These are phyloP conservation scores for Trichoderma asperelloides DNA, from an alignment of 495 filamentous ascomycete species.

Conservation along the genomic window DNA sequence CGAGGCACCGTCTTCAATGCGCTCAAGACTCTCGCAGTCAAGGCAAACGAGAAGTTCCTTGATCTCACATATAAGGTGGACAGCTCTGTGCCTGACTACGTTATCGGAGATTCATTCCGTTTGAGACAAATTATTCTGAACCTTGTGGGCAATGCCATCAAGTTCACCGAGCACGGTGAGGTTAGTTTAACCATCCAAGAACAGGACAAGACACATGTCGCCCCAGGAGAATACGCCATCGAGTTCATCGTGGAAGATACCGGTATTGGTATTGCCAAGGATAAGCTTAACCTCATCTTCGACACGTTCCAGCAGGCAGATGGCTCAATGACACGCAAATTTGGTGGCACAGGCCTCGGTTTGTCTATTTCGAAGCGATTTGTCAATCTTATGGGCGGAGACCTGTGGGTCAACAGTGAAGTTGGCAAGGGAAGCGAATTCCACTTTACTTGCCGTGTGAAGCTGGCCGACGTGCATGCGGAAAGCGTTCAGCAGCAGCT, in stretches of 20 bases:
- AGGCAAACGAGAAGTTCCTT: constrained; percentile 94
- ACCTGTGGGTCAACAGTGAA: constrained; percentile 92
- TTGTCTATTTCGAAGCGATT: constrained; percentile 93
- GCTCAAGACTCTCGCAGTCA: constrained; percentile 89
- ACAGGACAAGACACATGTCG: constrained; percentile 47
- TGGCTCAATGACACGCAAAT: constrained; percentile 92
- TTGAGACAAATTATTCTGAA: constrained; percentile 89
- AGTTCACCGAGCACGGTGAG: constrained; percentile 96
- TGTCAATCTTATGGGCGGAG: constrained; percentile 94
- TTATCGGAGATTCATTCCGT: constrained; percentile 95
- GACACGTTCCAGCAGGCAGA: constrained; percentile 99
- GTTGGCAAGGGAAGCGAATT: constrained; percentile 93
- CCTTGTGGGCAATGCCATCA: constrained; percentile 76
- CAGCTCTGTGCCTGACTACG: constrained; percentile 89
- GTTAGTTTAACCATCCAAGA: constrained; percentile 89
- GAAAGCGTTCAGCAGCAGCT: constrained; percentile 74
- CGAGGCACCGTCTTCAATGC: constrained; percentile 96
- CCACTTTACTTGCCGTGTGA: constrained; percentile 93
- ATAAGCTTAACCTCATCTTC: constrained; percentile 97
- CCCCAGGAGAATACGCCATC: constrained; percentile 76
- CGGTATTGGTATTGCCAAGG: constrained; percentile 90
- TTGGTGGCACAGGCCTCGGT: constrained; percentile 92
- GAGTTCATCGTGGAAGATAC: constrained; percentile 97
- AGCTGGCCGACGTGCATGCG: constrained; percentile 75
- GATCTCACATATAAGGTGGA: constrained; percentile 93